A percentile compares a stretch with the other conserved stretches of the same genome.
Conservation (phyloP, 2,329 filamentous ascomycete species). For the Colletotrichum sublineola region DNA sequence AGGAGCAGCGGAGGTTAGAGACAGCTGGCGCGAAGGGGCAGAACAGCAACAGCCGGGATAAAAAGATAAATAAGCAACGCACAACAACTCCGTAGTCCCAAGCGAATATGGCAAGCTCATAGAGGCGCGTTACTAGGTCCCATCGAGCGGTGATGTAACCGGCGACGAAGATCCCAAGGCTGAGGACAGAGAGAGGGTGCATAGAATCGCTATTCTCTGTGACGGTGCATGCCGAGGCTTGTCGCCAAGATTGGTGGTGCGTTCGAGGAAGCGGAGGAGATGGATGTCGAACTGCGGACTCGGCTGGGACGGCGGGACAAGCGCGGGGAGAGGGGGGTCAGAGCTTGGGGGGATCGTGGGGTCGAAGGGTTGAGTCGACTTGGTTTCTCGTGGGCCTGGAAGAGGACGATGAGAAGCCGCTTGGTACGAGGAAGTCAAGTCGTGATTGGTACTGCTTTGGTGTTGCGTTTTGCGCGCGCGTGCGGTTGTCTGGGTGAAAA, state of each 20-base stretch:
- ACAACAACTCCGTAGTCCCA: slow-evolving; percentile 99
- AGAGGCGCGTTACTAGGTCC: slow-evolving; percentile 96
- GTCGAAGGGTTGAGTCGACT: slow-evolving; percentile 14
- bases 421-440: not conserved
- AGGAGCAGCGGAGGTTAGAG: slow-evolving; percentile 13
- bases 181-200: slow-evolving; percentile 98
- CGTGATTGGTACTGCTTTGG: slow-evolving; percentile 1
- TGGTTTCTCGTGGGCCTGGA: not conserved
- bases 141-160: slow-evolving; percentile 99
- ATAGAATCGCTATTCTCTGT: slow-evolving; percentile 72
- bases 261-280: slow-evolving; percentile 17
- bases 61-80: slow-evolving; percentile 53
- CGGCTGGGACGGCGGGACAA: slow-evolving; percentile 27
- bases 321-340: slow-evolving; percentile 18
- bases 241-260: slow-evolving; percentile 36
- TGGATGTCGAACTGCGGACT: slow-evolving; percentile 28
- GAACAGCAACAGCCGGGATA: not conserved
- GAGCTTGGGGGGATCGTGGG: slow-evolving; percentile 23
- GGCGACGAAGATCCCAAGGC: slow-evolving; percentile 98
- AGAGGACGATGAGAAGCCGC: not conserved
- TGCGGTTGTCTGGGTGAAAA: slow-evolving; percentile 18
- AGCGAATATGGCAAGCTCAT: slow-evolving; percentile 96
- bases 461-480: slow-evolving; percentile 17
- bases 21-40: slow-evolving; percentile 31
- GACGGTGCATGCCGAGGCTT: slow-evolving; percentile 59